phyloP scores from a whole-genome alignment of 202 grass and related monocot species.

The Dendrocalamus latiflorus region DNA sequence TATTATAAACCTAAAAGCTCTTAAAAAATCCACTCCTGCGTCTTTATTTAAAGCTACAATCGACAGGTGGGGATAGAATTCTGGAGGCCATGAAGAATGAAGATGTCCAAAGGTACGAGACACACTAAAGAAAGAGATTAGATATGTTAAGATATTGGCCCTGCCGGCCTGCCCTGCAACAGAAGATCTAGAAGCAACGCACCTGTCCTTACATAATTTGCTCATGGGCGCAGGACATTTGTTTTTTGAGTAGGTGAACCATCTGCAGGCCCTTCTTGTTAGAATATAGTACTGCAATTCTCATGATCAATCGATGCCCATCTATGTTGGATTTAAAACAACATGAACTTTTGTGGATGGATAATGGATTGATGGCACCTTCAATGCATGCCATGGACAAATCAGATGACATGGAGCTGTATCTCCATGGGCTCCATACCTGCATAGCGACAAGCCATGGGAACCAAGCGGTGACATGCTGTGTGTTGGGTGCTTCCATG shows the following conservation, averaged over 20 bases:
- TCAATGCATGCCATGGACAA: background rate
- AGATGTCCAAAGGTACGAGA: conserved; percentile 40
- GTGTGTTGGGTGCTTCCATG: background rate
- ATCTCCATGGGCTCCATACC: background rate
- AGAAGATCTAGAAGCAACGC: conserved; percentile 28
- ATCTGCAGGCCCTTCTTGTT: background rate
- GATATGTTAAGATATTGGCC: conserved; percentile 33
- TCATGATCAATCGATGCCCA: background rate
- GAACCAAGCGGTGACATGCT: conserved; percentile 13
- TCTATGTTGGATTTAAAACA: conserved; percentile 4
- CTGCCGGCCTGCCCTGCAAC: background rate
- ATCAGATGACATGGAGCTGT: conserved; percentile 26
- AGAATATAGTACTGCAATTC: background rate
- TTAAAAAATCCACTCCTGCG: background rate
- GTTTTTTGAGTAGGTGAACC: conserved; percentile 21
- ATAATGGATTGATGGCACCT: background rate
- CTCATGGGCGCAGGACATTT: background rate
- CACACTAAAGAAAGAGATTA: background rate
- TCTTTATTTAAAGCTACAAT: background rate
- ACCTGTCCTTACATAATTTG: conserved; percentile 33
- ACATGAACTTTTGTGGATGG: conserved; percentile 20
- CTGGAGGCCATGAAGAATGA: background rate
- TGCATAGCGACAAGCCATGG: conserved; percentile 7
- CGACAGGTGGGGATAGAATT: conserved; percentile 18
- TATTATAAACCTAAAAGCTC: background rate